A percentile compares a stretch with the other conserved stretches of the same genome.
Conservation (phyloP, 1,139 yeast genomes). For the Geotrichum europaeum region DNA sequence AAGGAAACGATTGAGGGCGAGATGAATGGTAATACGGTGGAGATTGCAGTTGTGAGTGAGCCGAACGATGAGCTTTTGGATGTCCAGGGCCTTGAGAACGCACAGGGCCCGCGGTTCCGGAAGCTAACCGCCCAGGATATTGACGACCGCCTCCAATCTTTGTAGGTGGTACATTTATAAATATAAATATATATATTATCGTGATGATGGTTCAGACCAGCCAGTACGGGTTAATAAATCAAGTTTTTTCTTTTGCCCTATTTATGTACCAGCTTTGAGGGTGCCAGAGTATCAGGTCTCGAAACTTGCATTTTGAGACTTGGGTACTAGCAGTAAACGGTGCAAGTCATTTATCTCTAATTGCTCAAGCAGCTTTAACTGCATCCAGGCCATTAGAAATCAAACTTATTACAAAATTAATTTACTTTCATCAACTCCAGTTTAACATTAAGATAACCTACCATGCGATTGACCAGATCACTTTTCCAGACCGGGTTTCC, state of each 20-base stretch:
- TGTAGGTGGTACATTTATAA: constrained; percentile 40
- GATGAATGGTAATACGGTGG: constrained; percentile 93
- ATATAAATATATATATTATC: not conserved
- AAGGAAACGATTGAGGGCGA: constrained; percentile 98
- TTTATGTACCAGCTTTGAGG: not conserved
- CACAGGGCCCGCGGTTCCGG: constrained; percentile 80
- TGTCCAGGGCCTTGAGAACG: constrained; percentile 70
- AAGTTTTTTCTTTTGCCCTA: not conserved
- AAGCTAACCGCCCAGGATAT: constrained; percentile 84
- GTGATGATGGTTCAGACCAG: not conserved
- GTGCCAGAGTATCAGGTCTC: not conserved
- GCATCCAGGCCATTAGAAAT: too few species aligned
- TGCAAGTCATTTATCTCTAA: too few species aligned
- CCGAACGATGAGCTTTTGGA: constrained; percentile 81
- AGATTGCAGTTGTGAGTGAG: constrained; percentile 80
- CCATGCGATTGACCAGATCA: not conserved
- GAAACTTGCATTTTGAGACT: not conserved
- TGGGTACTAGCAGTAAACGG: too few species aligned
- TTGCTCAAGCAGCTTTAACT: too few species aligned
- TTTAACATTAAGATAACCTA: not conserved
- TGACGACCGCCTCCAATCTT: constrained; percentile 88
- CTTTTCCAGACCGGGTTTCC: not conserved
- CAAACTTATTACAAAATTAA: too few species aligned
- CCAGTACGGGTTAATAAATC: not conserved
- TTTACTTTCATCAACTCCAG: not conserved